phyloP scores from a whole-genome alignment of 2,329 filamentous ascomycete genomes.

The Davidsoniella neocaledoniae region DNA sequence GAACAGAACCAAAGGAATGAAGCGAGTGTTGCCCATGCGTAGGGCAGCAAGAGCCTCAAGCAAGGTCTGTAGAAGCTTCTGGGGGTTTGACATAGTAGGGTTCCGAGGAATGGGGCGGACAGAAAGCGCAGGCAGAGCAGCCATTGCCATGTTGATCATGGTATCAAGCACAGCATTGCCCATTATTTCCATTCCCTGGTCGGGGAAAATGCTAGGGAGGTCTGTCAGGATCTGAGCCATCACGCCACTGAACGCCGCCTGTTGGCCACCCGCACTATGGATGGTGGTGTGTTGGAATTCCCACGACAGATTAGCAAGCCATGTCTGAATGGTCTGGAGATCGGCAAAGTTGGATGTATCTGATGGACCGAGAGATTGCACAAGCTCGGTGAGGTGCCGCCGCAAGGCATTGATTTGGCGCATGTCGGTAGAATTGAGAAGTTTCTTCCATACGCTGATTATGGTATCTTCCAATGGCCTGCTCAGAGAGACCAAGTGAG shows the following conservation, averaged over 20 bases:
- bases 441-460: conserved; percentile 40
- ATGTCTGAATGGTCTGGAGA: conserved; percentile 42
- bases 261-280: conserved; percentile 6
- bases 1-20: conserved; percentile 57
- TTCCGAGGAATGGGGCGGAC: conserved; percentile 42
- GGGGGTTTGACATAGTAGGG: conserved; percentile 41
- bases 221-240: conserved; percentile 30
- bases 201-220: conserved; percentile 55
- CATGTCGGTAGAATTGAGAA: conserved; percentile 43
- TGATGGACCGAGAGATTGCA: conserved; percentile 18
- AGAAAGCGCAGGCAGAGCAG: conserved; percentile 28
- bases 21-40: conserved; percentile 60
- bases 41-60: conserved; percentile 50
- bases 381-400: conserved; percentile 7
- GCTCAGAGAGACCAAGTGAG: conserved; percentile 44
- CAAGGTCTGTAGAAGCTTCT: conserved; percentile 56
- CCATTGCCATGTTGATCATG: conserved; percentile 54
- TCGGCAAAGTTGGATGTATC: conserved; percentile 23
- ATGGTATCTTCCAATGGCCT: conserved; percentile 37
- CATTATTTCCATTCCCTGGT: conserved; percentile 56
- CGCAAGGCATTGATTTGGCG: conserved; percentile 43
- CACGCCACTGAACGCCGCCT: conserved; percentile 9
- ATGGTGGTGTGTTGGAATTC: conserved; percentile 22
- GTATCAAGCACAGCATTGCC: conserved; percentile 52
- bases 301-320: conserved; percentile 43